Base-by-base conservation (phyloP, 1,284 basidiomycete species). In the Somion occarium region DNA sequence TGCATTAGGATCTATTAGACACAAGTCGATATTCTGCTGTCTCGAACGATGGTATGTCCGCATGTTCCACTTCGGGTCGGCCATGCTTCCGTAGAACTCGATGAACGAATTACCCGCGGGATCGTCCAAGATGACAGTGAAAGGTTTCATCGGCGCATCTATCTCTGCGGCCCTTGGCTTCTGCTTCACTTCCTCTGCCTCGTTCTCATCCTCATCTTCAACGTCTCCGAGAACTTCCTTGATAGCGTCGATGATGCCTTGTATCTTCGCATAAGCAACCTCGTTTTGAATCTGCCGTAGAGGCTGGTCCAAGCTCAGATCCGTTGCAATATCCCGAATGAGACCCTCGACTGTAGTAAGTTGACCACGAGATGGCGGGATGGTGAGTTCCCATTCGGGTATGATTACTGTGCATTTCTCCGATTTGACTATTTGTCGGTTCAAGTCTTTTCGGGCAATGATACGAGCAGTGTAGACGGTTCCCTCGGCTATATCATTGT, bases 261-360 rank as follows among this genome's bases (percentile, higher is more conserved):
- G 82, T 49, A 99, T 94, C 68, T 90, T 93, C 7, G 68, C 74
- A 59, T 88, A 89, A 0, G 83, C 80, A 0, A 79, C 80, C 41
- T 89, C 87, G 59, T 93, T 85, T 66, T 94, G 85, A 57, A 94
- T 82, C 51, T 85, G 82, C 43, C 97, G 82, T 13, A 98, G 69
- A 0, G 93, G 91, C 66, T 99, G 97, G 59, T 93, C 90, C 51
- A 82, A 73, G 57, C 77, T 76, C 37, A 99, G 80, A 73, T 99
- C 97, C 1, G 87, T 73, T 25, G 91, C 73, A 27, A 94, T 86
- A 60, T 97, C 90, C 20, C 88, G 80, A 39, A 99, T 71, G 58
- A 99, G 79, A 42, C 96, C 96, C 69, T 99, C 97, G 50, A 99
- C 80, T 3, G 94, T 99, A 13, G 96, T 98, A 11, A 99, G 80